Conservation (phyloP, 2,329 filamentous ascomycete genomes). For the Aspergillus sp. region DNA sequence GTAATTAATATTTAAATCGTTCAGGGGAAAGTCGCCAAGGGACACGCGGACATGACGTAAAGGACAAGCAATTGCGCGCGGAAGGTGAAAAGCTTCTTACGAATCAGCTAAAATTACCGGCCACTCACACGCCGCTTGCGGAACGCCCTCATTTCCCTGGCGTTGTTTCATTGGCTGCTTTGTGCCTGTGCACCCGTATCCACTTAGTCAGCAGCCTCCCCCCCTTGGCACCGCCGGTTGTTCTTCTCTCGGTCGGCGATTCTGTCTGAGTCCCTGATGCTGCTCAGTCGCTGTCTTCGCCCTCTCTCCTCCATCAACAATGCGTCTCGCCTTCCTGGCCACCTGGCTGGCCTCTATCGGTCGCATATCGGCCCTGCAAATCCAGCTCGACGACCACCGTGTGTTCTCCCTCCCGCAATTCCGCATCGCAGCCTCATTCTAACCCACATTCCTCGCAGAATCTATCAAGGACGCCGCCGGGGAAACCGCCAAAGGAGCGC, state of each 20-base stretch:
- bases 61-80: background rate
- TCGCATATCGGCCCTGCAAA: constrained; percentile 1
- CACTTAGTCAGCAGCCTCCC: too few relatives aligned
- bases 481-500: constrained; percentile 49
- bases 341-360: background rate
- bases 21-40: background rate
- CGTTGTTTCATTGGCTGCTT: background rate
- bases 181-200: too few relatives aligned
- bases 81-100: background rate
- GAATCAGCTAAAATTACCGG: background rate
- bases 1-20: too few relatives aligned
- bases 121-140: constrained; percentile 1
- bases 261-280: background rate
- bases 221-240: background rate
- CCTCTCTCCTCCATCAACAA: background rate
- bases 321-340: constrained; percentile 1
- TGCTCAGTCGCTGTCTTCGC: background rate
- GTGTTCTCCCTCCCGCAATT: background rate
- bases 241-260: background rate
- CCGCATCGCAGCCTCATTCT: background rate
- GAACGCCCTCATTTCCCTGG: background rate
- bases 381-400: constrained; percentile 5
- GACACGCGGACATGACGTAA: constrained; percentile 6
- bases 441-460: constrained; percentile 23
- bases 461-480: constrained; percentile 47